Percentiles rank a stretch among this genome's conserved stretches.
Conservation (phyloP, 140 eudicot species). For the Cichorium intybus region DNA sequence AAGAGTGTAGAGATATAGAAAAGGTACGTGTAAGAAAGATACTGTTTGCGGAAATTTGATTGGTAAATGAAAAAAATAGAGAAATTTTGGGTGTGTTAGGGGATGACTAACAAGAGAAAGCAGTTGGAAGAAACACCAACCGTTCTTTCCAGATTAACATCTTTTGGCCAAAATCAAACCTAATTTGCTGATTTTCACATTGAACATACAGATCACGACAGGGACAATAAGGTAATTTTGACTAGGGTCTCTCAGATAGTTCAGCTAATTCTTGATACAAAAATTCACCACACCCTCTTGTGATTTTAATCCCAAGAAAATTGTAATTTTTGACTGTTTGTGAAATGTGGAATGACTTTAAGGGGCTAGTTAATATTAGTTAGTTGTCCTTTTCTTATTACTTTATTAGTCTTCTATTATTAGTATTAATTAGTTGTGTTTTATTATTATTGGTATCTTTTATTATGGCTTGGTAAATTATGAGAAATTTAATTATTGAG, state of each 20-base stretch:
- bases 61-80: constrained; percentile 7
- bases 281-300: background rate
- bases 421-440: too few species aligned
- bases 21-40: constrained; percentile 24
- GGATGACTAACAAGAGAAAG: constrained; percentile 22
- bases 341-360: too few species aligned
- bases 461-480: too few species aligned
- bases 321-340: background rate
- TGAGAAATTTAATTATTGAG: too few species aligned
- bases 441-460: too few species aligned
- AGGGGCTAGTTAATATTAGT: too few species aligned
- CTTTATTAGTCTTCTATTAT: background rate
- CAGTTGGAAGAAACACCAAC: constrained; percentile 22
- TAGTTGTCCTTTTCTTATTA: too few species aligned
- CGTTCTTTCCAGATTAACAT: background rate
- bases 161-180: constrained; percentile 22
- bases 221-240: background rate
- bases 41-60: background rate
- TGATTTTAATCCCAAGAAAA: background rate
- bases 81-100: constrained; percentile 11
- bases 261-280: background rate
- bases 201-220: background rate
- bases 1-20: constrained; percentile 15
- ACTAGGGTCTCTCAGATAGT: background rate
- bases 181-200: background rate